Base-by-base conservation (phyloP, 2,329 filamentous ascomycete genomes). In the Colletotrichum phormii region DNA sequence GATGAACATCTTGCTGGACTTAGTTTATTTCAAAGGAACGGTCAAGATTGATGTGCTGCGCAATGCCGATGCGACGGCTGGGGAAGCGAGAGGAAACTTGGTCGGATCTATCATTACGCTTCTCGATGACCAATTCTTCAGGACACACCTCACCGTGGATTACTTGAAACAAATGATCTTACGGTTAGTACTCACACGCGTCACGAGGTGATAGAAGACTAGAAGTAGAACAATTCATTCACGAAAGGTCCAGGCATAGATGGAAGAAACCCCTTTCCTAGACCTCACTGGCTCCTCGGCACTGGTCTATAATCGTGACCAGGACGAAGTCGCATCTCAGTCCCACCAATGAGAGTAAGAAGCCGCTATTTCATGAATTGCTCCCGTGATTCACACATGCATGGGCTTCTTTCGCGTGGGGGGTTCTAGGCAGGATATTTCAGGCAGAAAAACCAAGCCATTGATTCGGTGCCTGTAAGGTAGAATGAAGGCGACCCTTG, bases 301-400 rank as follows among this genome's bases (percentile, higher is more conserved):
- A 35, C 26, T 33, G 35, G 55, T 29, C 22, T 22, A 11, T 9
- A 13, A 29, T 37, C 57, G 15, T 4, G 26, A 29, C 57, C 26
- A 26, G 49, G 18, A 67, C 37, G 13, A 53, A 31, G 58, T 18
- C 46, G 58, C 58, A 53, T 24, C 12, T 4, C 13, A 18, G 15
- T 37, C 18, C 7, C 7, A 15, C 69, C 69, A 68, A 72, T 72
- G 49, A 58, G 15, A 31, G 29, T 9, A 29, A 12, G 24, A 6
- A 24, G 5, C 31, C 2, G 24, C 29, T 31, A n/a, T 65, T 53
- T 54, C 24, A 9, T 37, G 22, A 55, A 33, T 55, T 59, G 53
- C 49, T 60, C 61, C 54, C 33, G 33, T 54, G 63, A 71, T 61
- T 55, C 55, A 46, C 37, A n/a, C 22, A 57, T 62, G 51, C 37